Evolutionary conservation across 139 green algal species (phyloP).

Genomic region (Coelastrella sp.): DNA sequence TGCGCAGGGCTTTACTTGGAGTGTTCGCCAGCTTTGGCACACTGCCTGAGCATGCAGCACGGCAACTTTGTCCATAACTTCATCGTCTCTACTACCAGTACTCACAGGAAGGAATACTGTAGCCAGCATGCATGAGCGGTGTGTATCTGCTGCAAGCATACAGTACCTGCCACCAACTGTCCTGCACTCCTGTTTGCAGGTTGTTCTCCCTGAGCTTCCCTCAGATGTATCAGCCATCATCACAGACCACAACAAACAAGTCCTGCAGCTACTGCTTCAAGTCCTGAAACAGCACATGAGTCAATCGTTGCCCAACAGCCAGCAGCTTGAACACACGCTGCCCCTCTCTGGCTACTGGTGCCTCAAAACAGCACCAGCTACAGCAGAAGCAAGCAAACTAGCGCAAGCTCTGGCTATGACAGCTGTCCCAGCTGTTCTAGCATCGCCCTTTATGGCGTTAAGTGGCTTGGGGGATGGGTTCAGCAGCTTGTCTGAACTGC

Average conservation of each 20-base stretch:
- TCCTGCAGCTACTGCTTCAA: constrained; percentile 1
- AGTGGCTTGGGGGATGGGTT: constrained; percentile 60
- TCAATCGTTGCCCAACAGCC: neutral
- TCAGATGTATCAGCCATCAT: neutral
- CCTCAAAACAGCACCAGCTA: neutral
- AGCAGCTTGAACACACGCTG: constrained; percentile 21
- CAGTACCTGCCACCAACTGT: neutral
- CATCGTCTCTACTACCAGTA: too few species aligned
- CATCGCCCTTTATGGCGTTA: constrained; percentile 61
- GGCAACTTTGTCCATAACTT: too few species aligned
- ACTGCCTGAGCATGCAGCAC: too few species aligned
- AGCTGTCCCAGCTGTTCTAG: constrained; percentile 22
- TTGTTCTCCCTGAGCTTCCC: constrained; percentile 44
- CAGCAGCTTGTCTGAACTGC: constrained; percentile 53
- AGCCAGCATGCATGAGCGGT: too few species aligned
- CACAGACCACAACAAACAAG: neutral
- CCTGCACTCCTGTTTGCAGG: neutral
- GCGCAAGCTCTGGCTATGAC: neutral
- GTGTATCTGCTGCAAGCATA: neutral
- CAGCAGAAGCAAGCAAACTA: constrained; percentile 9
- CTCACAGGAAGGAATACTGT: too few species aligned
- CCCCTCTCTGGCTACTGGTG: constrained; percentile 26
- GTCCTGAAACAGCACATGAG: neutral
- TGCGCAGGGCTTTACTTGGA: too few species aligned
- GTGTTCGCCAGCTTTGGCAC: too few species aligned